phyloP scores from a whole-genome alignment of 805 yeast genomes.

The Nakazawaea peltata region DNA sequence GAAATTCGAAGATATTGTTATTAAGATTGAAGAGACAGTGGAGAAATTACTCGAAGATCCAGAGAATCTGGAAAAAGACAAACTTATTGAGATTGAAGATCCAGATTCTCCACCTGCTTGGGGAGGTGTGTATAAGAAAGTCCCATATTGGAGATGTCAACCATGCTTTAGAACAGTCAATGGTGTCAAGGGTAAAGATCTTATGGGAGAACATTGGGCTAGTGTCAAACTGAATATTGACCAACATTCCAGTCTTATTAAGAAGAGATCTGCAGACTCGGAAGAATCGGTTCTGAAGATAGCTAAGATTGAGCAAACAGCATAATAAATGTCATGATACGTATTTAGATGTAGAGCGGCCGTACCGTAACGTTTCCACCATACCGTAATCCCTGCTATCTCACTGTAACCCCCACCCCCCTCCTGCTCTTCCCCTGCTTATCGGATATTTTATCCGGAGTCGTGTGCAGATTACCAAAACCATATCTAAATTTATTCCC shows the following conservation, averaged over 20 bases:
- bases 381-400: too few species aligned
- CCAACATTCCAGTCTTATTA: not conserved
- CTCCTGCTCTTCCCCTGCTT: too few species aligned
- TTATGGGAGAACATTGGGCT: slow-evolving; percentile 17
- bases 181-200: slow-evolving; percentile 53
- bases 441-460: too few species aligned
- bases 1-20: slow-evolving; percentile 40
- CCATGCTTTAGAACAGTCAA: slow-evolving; percentile 89
- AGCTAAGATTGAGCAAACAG: not conserved
- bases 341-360: not conserved
- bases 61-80: slow-evolving; percentile 49
- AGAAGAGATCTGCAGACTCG: not conserved
- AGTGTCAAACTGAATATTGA: slow-evolving; percentile 5
- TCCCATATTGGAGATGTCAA: slow-evolving; percentile 96
- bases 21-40: slow-evolving; percentile 61
- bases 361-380: too few species aligned
- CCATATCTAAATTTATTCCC: too few species aligned
- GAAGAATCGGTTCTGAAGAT: not conserved
- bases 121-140: slow-evolving; percentile 75
- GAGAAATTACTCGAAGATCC: slow-evolving; percentile 41
- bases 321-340: too few species aligned
- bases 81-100: slow-evolving; percentile 24
- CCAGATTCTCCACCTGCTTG: slow-evolving; percentile 50
- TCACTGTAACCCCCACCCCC: too few species aligned
- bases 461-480: too few species aligned